Conservation (phyloP, 768 basidiomycete species). For the Boletus barrowsii region DNA sequence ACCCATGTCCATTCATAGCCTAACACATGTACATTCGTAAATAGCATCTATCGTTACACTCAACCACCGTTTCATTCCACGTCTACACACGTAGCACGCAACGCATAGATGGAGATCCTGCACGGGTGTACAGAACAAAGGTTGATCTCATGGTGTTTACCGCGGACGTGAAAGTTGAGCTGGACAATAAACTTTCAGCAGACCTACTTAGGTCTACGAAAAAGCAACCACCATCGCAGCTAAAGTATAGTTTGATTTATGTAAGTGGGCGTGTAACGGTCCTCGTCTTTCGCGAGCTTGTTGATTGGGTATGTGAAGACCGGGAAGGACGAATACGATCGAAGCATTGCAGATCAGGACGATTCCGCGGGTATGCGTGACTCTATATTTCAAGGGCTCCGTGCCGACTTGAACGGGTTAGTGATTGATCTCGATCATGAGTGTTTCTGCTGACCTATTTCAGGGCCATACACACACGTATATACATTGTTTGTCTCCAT, state of each 20-base stretch:
- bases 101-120: no score
- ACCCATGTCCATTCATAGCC: no score
- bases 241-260: slow-evolving; percentile 4
- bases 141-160: slow-evolving; percentile 30
- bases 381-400: neutral
- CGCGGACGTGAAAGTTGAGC: slow-evolving; percentile 9
- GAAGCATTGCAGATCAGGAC: neutral
- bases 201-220: neutral
- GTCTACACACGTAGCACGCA: no score
- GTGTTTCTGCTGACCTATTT: neutral
- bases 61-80: no score
- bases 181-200: neutral
- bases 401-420: neutral
- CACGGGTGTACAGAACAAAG: no score
- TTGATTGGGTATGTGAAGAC: neutral
- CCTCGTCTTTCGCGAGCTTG: neutral
- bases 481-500: neutral
- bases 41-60: no score
- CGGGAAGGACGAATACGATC: slow-evolving; percentile 5
- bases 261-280: neutral
- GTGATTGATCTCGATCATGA: neutral
- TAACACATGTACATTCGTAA: no score
- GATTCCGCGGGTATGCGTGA: neutral
- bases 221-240: neutral
- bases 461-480: neutral